Evolutionary conservation across 768 basidiomycete species (phyloP), one percentile per base, ranked within the genome.

Genomic region (Paxillus ammoniavirescens): DNA sequence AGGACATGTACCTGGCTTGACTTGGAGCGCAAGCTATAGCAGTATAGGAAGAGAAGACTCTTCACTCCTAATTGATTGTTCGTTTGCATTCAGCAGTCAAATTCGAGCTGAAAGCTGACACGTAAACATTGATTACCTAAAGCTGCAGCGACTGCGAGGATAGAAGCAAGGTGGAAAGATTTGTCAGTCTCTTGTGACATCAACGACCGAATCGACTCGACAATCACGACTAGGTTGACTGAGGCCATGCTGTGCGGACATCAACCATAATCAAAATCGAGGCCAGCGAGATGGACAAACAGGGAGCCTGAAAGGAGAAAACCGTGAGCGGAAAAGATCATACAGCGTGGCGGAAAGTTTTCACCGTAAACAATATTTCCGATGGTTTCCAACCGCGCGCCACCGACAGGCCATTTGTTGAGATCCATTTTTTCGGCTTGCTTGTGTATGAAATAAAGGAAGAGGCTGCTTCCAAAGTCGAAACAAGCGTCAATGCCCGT

Each of bases 1-100:
- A 97, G 80, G n/a, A 97, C 83, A 43, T 83, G 82, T 2, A 99
- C 96, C 71, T 99, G 97, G 62, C 91, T 94, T 6, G 90, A 93
- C 58, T 82, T 83, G 31, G 78, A 80, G 28, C 91, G 84, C 42
- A 96, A 78, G 3, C 90, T 79, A 62, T 75, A 82, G 69, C 94
- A 94, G 72, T 93, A 97, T 4, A 93, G 36, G 73, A 98, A 98
- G 41, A 99, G 81, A 0, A 86, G 42, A 43, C 93, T 77, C 71
- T 99, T 99, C 57, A 91, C 84, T 47, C 80, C 91, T 93, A 41
- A 33, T 35, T 8, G n/a, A 45, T 31, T 43, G n/a, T 36, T 41
- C 43, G 50, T 50, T 23, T 42, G 42, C 21, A 28, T 6, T n/a
- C 12, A 35, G 30, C 26, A 47, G 47, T 52, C 42, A 46, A 45